Base-by-base conservation (phyloP, 768 basidiomycete species). In the Collybia mongolica region DNA sequence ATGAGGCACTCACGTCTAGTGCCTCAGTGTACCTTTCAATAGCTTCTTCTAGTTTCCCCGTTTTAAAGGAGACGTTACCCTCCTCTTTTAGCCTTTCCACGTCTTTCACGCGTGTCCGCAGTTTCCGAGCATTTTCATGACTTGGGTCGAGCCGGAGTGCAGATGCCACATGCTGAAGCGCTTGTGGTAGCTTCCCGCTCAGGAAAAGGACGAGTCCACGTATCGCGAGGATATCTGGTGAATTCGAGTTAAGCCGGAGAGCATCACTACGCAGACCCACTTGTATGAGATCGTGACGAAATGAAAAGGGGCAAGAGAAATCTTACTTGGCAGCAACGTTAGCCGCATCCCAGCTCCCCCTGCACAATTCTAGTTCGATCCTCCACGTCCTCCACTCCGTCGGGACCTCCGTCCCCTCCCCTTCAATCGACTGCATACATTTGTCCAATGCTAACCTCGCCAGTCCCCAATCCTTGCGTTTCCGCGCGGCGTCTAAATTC, bases 41-140 rank as follows among this genome's bases (percentile, higher is more conserved):
- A 0, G 93, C 93, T 18, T 88, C 85, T 23, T 75, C 59, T 28
- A 82, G 67, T 49, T 73, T 73, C 2, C 78, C 76, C 0, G 60
- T 48, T 66, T 93, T 92, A 70, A 94, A 95, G 1, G 81, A 76
- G 1, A 65, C 60, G 55, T 95, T 94, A 0, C 93, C 93, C 54
- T 91, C 91, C 54, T 93, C 92, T 60, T 94, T 94, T 38, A 88
- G 63, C 50, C 82, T 73, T 53, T 95, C 92, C 15, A 95, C 82
- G 28, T 89, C 88, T 57, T 86, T 88, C n/a, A 90, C 77, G 5
- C 89, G 81, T 64, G 84, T 88, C 38, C 92, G 79, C 46, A 93
- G 69, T 39, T 77, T 78, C 52, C 83, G 80, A 0, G 91, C 90
- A 5, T 72, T 72, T 51, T 82, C 82, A 58, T 89, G 81, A 12